A percentile compares a stretch with the other conserved stretches of the same genome.
These are phyloP conservation scores for Fusarium siculi DNA, from an alignment of 2,329 filamentous ascomycete species.

Conservation along the genomic window DNA sequence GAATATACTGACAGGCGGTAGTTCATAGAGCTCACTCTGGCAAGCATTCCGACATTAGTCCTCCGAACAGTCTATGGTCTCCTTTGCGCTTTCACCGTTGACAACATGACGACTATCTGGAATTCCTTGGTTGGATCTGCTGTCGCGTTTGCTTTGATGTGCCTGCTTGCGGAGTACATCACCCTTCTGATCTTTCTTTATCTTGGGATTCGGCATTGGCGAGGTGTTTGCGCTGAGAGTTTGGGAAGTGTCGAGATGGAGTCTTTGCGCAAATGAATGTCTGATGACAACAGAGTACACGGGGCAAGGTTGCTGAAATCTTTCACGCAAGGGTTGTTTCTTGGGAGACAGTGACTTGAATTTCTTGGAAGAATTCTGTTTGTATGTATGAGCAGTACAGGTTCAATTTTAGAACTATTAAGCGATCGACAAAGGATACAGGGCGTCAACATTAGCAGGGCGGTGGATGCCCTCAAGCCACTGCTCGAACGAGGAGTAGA, in stretches of 20 bases:
- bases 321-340: too few relatives aligned
- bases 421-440: too few relatives aligned
- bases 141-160: not conserved
- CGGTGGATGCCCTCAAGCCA: too few relatives aligned
- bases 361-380: too few relatives aligned
- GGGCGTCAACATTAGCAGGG: too few relatives aligned
- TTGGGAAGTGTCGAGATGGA: not conserved
- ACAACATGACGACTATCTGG: not conserved
- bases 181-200: not conserved
- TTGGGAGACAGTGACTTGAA: too few relatives aligned
- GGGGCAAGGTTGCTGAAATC: too few relatives aligned
- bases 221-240: fast-evolving
- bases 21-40: not conserved
- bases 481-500: too few relatives aligned
- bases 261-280: not conserved
- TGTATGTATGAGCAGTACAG: too few relatives aligned
- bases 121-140: not conserved
- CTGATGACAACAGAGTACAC: too few relatives aligned
- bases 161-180: not conserved
- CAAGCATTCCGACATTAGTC: not conserved
- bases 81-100: not conserved
- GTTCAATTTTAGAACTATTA: too few relatives aligned
- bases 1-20: not conserved
- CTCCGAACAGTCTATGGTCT: not conserved
- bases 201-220: not conserved